Evolutionary conservation across 805 yeast genomes (phyloP).

Genomic region (Suhomyces prunicola): DNA sequence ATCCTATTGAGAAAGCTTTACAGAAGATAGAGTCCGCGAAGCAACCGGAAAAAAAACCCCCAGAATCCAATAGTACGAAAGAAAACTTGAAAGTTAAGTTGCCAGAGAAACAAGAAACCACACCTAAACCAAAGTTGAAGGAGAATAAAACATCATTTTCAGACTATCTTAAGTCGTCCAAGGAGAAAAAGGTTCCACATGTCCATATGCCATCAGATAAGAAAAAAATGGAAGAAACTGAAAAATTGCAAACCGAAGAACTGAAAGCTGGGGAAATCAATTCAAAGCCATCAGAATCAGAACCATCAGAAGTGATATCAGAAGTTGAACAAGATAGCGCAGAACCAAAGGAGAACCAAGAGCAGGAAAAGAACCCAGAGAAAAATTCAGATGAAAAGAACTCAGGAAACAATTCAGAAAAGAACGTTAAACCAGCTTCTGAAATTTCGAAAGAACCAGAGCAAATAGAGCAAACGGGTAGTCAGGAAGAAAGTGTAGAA

Average conservation of each 20-base stretch:
- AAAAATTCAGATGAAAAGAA: neutral
- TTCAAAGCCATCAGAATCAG: no score
- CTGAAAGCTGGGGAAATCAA: no score
- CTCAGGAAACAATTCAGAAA: neutral
- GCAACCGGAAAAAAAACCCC: neutral
- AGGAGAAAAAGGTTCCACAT: neutral
- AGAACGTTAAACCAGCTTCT: neutral
- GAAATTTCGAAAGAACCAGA: neutral
- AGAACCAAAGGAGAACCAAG: neutral
- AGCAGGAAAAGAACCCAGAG: no score
- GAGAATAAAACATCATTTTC: slow-evolving; percentile 6
- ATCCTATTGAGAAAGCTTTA: neutral
- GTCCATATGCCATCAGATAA: neutral
- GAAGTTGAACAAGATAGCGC: neutral
- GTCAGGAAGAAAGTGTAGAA: neutral
- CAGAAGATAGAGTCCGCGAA: neutral
- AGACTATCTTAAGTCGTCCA: slow-evolving; percentile 6
- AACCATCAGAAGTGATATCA: no score
- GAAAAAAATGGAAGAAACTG: neutral
- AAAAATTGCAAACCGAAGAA: no score
- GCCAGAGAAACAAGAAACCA: neutral
- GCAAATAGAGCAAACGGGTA: neutral
- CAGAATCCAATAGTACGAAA: neutral
- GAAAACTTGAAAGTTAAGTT: neutral
- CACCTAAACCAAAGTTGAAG: neutral